Evolutionary conservation across 1,139 yeast species (phyloP).

Genomic region (Taphrina pruni): DNA sequence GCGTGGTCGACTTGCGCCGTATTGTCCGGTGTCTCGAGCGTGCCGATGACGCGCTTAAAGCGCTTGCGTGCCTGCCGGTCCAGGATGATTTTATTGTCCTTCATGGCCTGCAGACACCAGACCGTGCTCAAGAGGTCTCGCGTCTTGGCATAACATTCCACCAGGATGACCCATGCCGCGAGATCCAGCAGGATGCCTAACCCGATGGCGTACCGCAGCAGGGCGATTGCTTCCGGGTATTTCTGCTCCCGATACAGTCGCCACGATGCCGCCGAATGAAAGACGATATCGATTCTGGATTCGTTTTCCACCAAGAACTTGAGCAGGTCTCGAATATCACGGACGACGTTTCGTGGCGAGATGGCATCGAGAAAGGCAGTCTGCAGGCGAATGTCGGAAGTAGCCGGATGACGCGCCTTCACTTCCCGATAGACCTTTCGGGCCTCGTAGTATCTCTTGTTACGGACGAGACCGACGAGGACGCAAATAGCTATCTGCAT

Average conservation of each 20-base stretch:
- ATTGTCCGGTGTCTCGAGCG: slow-evolving; percentile 3
- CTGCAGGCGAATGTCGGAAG: slow-evolving; percentile 1
- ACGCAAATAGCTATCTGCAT: slow-evolving; percentile 7
- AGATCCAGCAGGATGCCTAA: slow-evolving; percentile 27
- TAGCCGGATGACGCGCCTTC: not conserved
- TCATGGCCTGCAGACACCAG: slow-evolving; percentile 38
- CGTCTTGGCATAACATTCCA: slow-evolving; percentile 31
- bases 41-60: slow-evolving; percentile 17
- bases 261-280: slow-evolving; percentile 34
- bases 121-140: slow-evolving; percentile 16
- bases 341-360: not conserved
- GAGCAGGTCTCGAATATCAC: slow-evolving; percentile 4
- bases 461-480: slow-evolving; percentile 14
- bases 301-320: not conserved
- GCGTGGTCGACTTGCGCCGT: slow-evolving; percentile 1
- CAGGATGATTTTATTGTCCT: slow-evolving; percentile 31
- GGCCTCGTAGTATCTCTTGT: slow-evolving; percentile 21
- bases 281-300: slow-evolving; percentile 12
- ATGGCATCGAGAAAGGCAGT: slow-evolving; percentile 10
- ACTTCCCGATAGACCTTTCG: slow-evolving; percentile 8
- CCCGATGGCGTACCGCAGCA: slow-evolving; percentile 6
- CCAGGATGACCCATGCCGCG: slow-evolving; percentile 31
- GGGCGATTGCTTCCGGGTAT: slow-evolving; percentile 21
- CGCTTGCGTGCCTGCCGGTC: slow-evolving; percentile 31
- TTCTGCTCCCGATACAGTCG: slow-evolving; percentile 23